These are phyloP conservation scores for Paraglomus occultum DNA, from an alignment of 192 early-diverging fungal species.

Conservation along the genomic window DNA sequence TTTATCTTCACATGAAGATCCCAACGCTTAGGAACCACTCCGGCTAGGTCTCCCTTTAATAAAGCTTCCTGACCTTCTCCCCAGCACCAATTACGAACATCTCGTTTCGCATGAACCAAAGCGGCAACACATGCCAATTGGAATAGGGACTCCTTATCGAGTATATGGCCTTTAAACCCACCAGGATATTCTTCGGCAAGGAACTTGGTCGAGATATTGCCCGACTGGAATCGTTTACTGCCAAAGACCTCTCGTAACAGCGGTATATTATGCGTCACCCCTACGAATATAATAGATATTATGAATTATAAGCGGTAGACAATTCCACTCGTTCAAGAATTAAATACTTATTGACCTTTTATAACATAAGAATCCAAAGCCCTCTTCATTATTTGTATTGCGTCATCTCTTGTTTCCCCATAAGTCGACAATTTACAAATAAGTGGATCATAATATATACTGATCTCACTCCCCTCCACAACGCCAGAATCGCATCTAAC, in stretches of 20 bases:
- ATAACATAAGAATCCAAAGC: constrained; percentile 91
- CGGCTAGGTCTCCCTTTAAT: constrained; percentile 37
- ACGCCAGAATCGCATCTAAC: constrained; percentile 94
- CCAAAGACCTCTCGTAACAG: constrained; percentile 83
- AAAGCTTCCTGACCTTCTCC: constrained; percentile 43
- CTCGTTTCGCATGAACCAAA: constrained; percentile 65
- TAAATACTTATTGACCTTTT: constrained; percentile 46
- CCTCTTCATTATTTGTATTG: constrained; percentile 72
- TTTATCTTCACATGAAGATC: constrained; percentile 48
- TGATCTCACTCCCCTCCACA: constrained; percentile 87
- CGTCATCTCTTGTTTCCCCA: constrained; percentile 70
- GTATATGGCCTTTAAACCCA: constrained; percentile 77
- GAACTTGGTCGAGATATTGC: constrained; percentile 83
- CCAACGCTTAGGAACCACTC: constrained; percentile 41
- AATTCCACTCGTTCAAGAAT: background rate
- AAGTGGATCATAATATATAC: constrained; percentile 96
- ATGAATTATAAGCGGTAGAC: background rate
- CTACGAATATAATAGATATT: background rate
- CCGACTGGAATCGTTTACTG: constrained; percentile 67
- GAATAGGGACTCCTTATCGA: constrained; percentile 47
- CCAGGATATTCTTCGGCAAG: constrained; percentile 84
- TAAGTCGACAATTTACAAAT: constrained; percentile 94
- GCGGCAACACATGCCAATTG: constrained; percentile 68
- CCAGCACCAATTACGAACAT: constrained; percentile 61
- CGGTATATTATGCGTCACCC: constrained; percentile 95